Conservation (phyloP, 306 rosid genomes). For the Cercis canadensis region DNA sequence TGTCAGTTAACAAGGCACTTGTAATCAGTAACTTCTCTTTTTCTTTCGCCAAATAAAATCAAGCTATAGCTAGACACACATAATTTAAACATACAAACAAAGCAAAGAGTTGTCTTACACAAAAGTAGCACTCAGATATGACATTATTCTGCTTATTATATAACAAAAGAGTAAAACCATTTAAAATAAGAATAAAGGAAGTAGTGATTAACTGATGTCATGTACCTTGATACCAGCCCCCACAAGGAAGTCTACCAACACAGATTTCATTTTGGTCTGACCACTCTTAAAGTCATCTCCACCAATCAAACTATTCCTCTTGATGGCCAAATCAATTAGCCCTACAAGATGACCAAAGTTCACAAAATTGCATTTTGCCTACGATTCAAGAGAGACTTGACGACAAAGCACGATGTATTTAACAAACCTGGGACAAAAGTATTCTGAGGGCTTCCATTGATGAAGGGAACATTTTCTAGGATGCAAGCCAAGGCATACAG, state of each 20-base stretch:
- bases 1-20: slow-evolving; percentile 40
- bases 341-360: slow-evolving; percentile 48
- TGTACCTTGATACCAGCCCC: slow-evolving; percentile 98
- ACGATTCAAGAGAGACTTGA: no score
- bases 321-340: slow-evolving; percentile 83
- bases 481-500: slow-evolving; percentile 86
- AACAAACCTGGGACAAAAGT: slow-evolving; percentile 90
- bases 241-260: slow-evolving; percentile 96
- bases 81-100: background rate
- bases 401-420: no score
- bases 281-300: slow-evolving; percentile 99
- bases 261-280: slow-evolving; percentile 98
- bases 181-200: background rate
- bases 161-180: background rate
- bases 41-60: slow-evolving; percentile 1
- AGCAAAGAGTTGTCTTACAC: background rate
- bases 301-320: slow-evolving; percentile 84
- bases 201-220: background rate
- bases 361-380: background rate
- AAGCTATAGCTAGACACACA: background rate
- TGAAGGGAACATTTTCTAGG: slow-evolving; percentile 83
- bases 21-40: slow-evolving; percentile 1
- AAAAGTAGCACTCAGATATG: slow-evolving; percentile 8
- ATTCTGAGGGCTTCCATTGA: slow-evolving; percentile 99
- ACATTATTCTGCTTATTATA: background rate